Base-by-base conservation (phyloP, 169 alveolate species). In the Plasmodium reichenowi region DNA sequence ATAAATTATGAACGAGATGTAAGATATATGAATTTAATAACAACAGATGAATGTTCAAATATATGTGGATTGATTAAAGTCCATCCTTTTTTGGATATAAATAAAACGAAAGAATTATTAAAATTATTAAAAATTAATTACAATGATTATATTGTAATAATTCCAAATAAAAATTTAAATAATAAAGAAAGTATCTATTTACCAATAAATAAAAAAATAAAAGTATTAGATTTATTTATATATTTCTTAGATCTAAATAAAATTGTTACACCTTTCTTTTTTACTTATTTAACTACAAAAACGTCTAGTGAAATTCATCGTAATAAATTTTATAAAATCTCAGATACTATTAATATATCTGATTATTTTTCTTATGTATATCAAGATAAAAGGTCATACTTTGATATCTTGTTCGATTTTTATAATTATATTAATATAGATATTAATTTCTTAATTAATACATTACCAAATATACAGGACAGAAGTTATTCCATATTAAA, bases 401-500 rank as follows among this genome's bases (percentile, higher is more conserved):
- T 68, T 60, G 91, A 83, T 22, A 70, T 83, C 22, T 56, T 83
- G 12, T 70, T 15, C 15, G 91, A 83, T 70, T 83, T 83, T 59
- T 83, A 70, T 54, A 70, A 29, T 50, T 83, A 83, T 62, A 68
- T 83, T 54, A 47, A 68, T 43, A 62, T 83, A 2, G 91, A 83
- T 59, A 26, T 83, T 0, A 2, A 52, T 3, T 83, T 83, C n/a
- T 73, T 83, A 20, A 17, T 83, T 5, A 83, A 83, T 66, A 83
- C 91, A n/a, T 63, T 83, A 32, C 91, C 91, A 48, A 8, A 13
- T 48, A 83, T 70, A 32, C 73, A 68, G n/a, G 48, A 67, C 7
- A 83, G 91, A 70, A n/a, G 56, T 17, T 83, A 83, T 83, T 83
- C 91, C 9, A 83, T 83, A 20, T 56, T 83, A 54, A 83, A 83